Evolutionary conservation across 257 asterid species (phyloP).

Genomic region (Nemophila menziesii): DNA sequence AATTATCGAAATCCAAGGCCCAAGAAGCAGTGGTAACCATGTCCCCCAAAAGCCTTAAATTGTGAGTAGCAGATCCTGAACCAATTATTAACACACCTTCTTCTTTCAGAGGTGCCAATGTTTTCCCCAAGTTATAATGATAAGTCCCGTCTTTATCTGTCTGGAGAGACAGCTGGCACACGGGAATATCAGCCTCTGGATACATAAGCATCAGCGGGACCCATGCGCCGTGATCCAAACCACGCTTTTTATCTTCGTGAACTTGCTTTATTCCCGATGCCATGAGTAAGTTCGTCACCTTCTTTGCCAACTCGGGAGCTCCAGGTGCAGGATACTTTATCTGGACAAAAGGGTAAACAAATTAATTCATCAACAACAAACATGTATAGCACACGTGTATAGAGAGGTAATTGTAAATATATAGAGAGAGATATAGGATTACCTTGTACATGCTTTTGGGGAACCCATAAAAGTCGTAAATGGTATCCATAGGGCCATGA

Average conservation of each 20-base stretch:
- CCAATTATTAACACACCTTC: neutral
- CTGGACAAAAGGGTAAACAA: neutral
- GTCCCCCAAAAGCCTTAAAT: constrained; percentile 5
- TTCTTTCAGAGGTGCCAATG: neutral
- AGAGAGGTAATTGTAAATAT: too few relatives aligned
- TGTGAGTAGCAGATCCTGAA: neutral
- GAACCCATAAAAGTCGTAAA: constrained; percentile 7
- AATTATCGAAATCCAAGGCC: constrained; percentile 37
- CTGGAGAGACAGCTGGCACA: neutral
- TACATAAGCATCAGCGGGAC: neutral
- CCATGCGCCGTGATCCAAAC: neutral
- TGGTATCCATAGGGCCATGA: neutral
- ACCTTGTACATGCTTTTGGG: constrained; percentile 5
- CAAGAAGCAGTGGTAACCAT: constrained; percentile 22
- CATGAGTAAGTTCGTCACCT: constrained; percentile 20
- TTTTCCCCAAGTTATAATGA: neutral
- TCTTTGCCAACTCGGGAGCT: neutral
- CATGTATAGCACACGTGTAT: too few relatives aligned
- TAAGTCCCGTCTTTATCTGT: neutral
- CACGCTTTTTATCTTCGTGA: neutral
- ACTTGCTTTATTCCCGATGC: constrained; percentile 35
- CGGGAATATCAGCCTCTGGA: neutral
- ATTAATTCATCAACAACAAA: too few relatives aligned
- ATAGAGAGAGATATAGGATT: neutral
- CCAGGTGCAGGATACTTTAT: neutral